Percentiles rank a stretch among this genome's conserved stretches.
phyloP scores from a whole-genome alignment of 2,329 filamentous ascomycete species.

The Plectosphaerella sp. region DNA sequence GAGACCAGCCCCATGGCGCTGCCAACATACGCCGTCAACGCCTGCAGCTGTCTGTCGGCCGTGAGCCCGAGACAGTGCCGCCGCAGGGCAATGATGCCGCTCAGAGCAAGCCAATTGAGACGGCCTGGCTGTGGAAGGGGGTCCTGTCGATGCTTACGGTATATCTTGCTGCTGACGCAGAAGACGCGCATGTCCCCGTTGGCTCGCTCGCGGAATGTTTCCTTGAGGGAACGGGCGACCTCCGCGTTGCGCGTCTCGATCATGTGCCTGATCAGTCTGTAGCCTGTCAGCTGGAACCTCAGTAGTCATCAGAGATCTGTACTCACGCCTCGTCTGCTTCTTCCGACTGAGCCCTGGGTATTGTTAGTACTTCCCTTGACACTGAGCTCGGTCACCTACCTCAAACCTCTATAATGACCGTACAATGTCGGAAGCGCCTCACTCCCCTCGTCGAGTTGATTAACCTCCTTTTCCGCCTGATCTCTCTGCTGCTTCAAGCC shows the following conservation, averaged over 20 bases:
- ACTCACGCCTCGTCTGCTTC: background rate
- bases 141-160: constrained; percentile 29
- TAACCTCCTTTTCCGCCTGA: constrained; percentile 9
- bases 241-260: constrained; percentile 31
- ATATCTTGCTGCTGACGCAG: constrained; percentile 39
- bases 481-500: background rate
- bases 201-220: constrained; percentile 20
- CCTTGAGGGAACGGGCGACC: constrained; percentile 21
- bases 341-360: constrained; percentile 6
- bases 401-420: too few species aligned
- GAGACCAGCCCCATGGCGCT: constrained; percentile 34
- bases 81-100: constrained; percentile 35
- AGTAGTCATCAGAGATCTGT: too few species aligned
- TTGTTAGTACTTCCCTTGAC: constrained; percentile 8
- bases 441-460: background rate
- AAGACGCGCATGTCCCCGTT: constrained; percentile 27
- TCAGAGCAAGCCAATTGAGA: constrained; percentile 26
- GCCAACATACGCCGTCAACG: constrained; percentile 30
- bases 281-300: background rate
- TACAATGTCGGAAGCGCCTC: too few species aligned
- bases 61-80: constrained; percentile 40
- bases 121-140: constrained; percentile 15
- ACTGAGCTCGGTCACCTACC: background rate
- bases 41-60: constrained; percentile 32
- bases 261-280: constrained; percentile 26